phyloP scores from a whole-genome alignment of 108 stramenopile species.

The Discostella stelligeroides region DNA sequence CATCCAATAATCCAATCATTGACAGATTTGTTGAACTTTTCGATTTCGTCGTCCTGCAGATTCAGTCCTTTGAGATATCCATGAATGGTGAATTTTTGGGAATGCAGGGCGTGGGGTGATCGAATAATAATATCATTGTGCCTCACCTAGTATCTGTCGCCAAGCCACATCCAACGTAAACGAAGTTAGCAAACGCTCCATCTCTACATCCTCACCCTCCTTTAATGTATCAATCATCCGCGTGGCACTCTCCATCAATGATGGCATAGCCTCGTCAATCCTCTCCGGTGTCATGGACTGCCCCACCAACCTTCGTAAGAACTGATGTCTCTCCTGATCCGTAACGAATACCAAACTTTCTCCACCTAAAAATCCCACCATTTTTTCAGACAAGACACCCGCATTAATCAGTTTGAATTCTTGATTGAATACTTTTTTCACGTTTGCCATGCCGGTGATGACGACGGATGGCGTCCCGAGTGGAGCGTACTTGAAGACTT shows the following conservation, averaged over 20 bases:
- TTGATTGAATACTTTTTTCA: constrained; percentile 42
- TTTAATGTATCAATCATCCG: constrained; percentile 34
- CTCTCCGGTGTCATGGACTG: constrained; percentile 44
- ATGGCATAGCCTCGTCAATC: constrained; percentile 33
- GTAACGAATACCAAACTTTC: constrained; percentile 23
- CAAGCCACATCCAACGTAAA: constrained; percentile 57
- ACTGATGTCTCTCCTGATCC: constrained; percentile 34
- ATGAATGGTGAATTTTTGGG: too few species aligned
- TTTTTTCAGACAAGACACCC: constrained; percentile 1
- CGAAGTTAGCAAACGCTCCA: constrained; percentile 29
- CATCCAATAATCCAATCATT: constrained; percentile 49
- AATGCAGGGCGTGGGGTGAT: too few species aligned
- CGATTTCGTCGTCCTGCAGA: constrained; percentile 48
- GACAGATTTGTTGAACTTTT: constrained; percentile 32
- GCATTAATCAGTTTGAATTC: constrained; percentile 46
- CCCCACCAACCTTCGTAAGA: constrained; percentile 35
- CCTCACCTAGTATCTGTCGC: constrained; percentile 32
- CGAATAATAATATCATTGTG: too few species aligned
- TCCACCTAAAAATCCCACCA: constrained; percentile 23
- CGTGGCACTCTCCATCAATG: constrained; percentile 29
- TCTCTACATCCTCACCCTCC: constrained; percentile 1
- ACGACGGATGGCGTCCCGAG: constrained; percentile 40
- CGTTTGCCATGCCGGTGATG: constrained; percentile 44
- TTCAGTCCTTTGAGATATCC: constrained; percentile 34
- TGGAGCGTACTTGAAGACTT: constrained; percentile 28